Conservation (phyloP, 1,139 yeast genomes). For the Trichomonascaceae sp. region DNA sequence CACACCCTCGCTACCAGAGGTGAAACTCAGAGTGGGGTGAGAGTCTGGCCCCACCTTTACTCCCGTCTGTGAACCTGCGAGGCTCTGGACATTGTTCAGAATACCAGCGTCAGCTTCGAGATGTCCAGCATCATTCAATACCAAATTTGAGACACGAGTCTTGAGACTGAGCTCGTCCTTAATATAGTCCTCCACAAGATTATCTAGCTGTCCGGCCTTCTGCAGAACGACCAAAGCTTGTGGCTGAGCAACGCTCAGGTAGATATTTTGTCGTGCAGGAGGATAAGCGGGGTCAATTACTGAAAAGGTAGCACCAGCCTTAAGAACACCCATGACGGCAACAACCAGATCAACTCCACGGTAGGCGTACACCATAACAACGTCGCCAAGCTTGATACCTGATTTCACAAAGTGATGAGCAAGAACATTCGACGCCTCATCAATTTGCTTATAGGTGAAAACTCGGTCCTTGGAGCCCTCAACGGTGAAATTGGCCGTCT, state of each 20-base stretch:
- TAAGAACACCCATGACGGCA: slow-evolving; percentile 93
- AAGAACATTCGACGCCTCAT: slow-evolving; percentile 86
- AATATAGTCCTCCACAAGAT: slow-evolving; percentile 66
- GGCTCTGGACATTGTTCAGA: slow-evolving; percentile 34
- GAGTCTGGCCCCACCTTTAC: slow-evolving; percentile 97
- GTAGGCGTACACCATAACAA: slow-evolving; percentile 94
- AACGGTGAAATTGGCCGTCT: slow-evolving; percentile 58
- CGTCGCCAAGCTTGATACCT: slow-evolving; percentile 83
- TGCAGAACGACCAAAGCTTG: slow-evolving; percentile 77
- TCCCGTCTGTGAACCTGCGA: slow-evolving; percentile 53
- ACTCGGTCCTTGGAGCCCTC: slow-evolving; percentile 46
- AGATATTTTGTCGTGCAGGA: slow-evolving; percentile 91
- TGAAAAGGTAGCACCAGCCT: slow-evolving; percentile 97
- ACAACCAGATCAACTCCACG: slow-evolving; percentile 95
- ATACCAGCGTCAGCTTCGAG: slow-evolving; percentile 56
- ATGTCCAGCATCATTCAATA: slow-evolving; percentile 63
- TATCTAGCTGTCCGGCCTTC: slow-evolving; percentile 76
- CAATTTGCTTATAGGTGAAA: slow-evolving; percentile 74
- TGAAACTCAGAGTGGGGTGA: slow-evolving; percentile 89
- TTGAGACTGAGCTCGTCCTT: slow-evolving; percentile 55
- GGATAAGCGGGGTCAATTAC: slow-evolving; percentile 99
- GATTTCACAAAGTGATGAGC: slow-evolving; percentile 75
- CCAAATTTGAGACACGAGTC: slow-evolving; percentile 64
- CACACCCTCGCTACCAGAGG: slow-evolving; percentile 97
- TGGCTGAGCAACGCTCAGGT: slow-evolving; percentile 87